phyloP scores from a whole-genome alignment of 2,329 filamentous ascomycete species.

The Gaeumannomyces sp. region DNA sequence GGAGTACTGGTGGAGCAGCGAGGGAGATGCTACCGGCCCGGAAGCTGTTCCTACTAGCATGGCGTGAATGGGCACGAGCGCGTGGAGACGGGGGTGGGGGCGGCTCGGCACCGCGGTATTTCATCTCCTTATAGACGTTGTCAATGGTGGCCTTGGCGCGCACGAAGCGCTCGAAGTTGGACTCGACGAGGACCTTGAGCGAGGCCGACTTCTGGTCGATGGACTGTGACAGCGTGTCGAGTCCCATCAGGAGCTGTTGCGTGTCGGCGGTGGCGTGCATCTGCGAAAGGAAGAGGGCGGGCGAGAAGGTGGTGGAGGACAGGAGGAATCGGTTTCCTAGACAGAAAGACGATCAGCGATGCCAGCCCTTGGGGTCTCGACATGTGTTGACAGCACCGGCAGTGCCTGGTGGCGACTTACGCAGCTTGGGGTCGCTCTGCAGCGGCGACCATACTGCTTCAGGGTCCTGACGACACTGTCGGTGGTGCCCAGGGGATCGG shows the following conservation, averaged over 20 bases:
- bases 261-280: conserved; percentile 84
- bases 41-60: conserved; percentile 61
- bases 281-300: conserved; percentile 84
- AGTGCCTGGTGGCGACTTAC: conserved; percentile 39
- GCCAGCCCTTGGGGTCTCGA: not conserved
- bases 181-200: conserved; percentile 91
- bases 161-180: conserved; percentile 97
- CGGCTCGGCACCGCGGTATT: conserved; percentile 56
- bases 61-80: conserved; percentile 52
- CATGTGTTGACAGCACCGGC: not conserved
- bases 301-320: conserved; percentile 92
- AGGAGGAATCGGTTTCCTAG: conserved; percentile 86
- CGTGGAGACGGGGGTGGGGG: conserved; percentile 28
- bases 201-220: conserved; percentile 98
- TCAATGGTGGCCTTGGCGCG: conserved; percentile 96
- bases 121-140: conserved; percentile 99
- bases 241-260: conserved; percentile 68
- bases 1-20: conserved; percentile 29
- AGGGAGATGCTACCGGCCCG: conserved; percentile 42
- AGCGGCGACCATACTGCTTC: conserved; percentile 66
- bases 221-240: conserved; percentile 80
- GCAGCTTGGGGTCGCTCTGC: conserved; percentile 74
- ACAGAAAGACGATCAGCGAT: not conserved
- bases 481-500: conserved; percentile 81
- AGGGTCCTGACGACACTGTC: conserved; percentile 81